Evolutionary conservation across 2,329 filamentous ascomycete species (phyloP), one percentile per base, ranked within the genome.

Genomic region (Fusarium bactridioides): DNA sequence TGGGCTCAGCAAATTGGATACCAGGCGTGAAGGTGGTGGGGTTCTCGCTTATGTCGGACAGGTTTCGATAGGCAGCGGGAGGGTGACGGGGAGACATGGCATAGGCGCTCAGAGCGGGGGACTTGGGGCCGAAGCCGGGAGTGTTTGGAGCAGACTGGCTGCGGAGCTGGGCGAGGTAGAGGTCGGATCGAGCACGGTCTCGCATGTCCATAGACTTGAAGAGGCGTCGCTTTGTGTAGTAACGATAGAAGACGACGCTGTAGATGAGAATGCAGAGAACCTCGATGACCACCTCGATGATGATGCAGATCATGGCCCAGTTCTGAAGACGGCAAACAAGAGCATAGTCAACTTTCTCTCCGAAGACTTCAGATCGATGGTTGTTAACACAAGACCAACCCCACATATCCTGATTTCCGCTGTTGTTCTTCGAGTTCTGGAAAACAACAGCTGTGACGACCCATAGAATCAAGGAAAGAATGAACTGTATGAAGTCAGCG

Each of bases 381-480:
- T 98, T 98, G 78, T 97, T 89, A 64, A 95, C 92, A 82, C 96
- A 99, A n/a, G 94, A 90, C 96, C 96, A 99, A 67, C 95, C 95
- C 96, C 96, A 99, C 82, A 99, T 89, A 82, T 99, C 96, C 82
- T 97, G 90, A 78, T 93, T 93, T 73, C 89, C 84, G 79, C 79
- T 78, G 79, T 88, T 93, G 77, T 90, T 88, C 80, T 92, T 93
- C 64, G 90, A 90, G 77, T 92, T 89, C 80, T 98, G 94, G 77
- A 98, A 89, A 63, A 97, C 84, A 65, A 91, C 94, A 43, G 95
- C 95, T 37, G 94, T 94, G 38, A 96, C 86, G 61, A 92, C 91
- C 96, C 96, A 99, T 86, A 99, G 93, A 78, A 97, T 84, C 81
- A 97, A 92, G 80, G 93, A 96, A 82, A 97, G 92, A 79, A 96